Percentiles rank a stretch among this genome's conserved stretches.
These are phyloP conservation scores for Vigna unguiculata DNA, from an alignment of 306 rosid species.

Conservation along the genomic window DNA sequence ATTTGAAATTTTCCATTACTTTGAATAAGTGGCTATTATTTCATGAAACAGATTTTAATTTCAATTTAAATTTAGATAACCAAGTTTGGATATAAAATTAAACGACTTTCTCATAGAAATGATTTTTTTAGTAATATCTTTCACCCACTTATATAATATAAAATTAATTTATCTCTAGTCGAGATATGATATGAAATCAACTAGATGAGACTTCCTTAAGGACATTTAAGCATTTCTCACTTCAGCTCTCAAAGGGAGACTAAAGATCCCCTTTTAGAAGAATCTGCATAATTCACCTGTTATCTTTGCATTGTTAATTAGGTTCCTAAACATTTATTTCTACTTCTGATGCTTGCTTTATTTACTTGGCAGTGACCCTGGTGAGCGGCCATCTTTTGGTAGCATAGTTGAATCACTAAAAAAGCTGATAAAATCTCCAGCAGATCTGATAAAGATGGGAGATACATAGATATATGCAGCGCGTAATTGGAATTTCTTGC, in stretches of 20 bases:
- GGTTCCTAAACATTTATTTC: background rate
- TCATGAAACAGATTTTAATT: too few species aligned
- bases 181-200: too few species aligned
- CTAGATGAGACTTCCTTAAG: too few species aligned
- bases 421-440: slow-evolving; percentile 87
- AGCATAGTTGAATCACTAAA: slow-evolving; percentile 79
- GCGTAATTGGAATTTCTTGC: slow-evolving; percentile 33
- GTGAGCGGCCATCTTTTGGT: slow-evolving; percentile 71
- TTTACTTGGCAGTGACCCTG: slow-evolving; percentile 71
- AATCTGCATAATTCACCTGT: slow-evolving; percentile 9
- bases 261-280: slow-evolving; percentile 3
- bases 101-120: background rate
- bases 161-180: too few species aligned
- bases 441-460: slow-evolving; percentile 67
- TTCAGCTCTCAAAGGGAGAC: background rate
- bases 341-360: slow-evolving; percentile 39
- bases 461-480: slow-evolving; percentile 37
- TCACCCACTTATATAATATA: too few species aligned
- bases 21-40: background rate
- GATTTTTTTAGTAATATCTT: too few species aligned
- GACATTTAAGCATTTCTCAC: slow-evolving; percentile 12
- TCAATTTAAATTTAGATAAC: too few species aligned
- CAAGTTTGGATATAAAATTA: too few species aligned
- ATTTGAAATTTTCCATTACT: slow-evolving; percentile 22
- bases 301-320: slow-evolving; percentile 14